These are phyloP conservation scores for Cyclospora cayetanensis DNA, from an alignment of 169 alveolate genomes.

Conservation along the genomic window DNA sequence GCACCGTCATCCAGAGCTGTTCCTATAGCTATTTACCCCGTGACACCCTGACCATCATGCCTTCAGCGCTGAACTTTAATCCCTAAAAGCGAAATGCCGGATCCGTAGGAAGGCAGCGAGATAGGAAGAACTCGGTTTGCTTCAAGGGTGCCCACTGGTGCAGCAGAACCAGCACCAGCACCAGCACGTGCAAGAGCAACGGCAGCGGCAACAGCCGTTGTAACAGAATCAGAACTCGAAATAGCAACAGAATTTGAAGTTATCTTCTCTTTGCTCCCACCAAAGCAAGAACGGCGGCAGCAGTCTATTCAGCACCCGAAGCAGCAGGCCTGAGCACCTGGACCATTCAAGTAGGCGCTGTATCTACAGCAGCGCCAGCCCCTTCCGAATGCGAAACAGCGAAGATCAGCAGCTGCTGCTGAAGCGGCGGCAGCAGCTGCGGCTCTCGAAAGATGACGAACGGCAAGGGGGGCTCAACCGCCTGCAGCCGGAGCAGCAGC, in stretches of 20 bases:
- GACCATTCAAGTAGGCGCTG: not conserved
- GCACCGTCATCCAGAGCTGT: too few relatives aligned
- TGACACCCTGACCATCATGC: not conserved
- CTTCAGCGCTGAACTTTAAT: not conserved
- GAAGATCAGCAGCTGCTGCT: too few relatives aligned
- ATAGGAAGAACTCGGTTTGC: too few relatives aligned
- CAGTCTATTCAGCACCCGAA: too few relatives aligned
- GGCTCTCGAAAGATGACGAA: too few relatives aligned
- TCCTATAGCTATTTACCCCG: too few relatives aligned
- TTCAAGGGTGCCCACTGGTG: slow-evolving; percentile 37
- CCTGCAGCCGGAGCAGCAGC: too few relatives aligned
- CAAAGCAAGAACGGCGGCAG: too few relatives aligned
- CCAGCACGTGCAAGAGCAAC: slow-evolving; percentile 29
- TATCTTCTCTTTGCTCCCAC: too few relatives aligned
- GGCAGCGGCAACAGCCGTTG: not conserved
- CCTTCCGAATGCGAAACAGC: not conserved
- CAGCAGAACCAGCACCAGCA: slow-evolving; percentile 20
- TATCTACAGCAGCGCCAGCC: not conserved
- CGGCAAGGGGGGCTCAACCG: not conserved
- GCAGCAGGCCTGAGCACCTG: not conserved
- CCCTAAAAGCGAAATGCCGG: not conserved
- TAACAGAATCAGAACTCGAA: too few relatives aligned
- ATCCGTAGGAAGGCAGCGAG: not conserved
- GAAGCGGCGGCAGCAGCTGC: too few relatives aligned
- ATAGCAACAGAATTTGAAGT: too few relatives aligned